Base-by-base conservation (phyloP, 2,329 filamentous ascomycete species). In the Fusarium sterilihyphosum region DNA sequence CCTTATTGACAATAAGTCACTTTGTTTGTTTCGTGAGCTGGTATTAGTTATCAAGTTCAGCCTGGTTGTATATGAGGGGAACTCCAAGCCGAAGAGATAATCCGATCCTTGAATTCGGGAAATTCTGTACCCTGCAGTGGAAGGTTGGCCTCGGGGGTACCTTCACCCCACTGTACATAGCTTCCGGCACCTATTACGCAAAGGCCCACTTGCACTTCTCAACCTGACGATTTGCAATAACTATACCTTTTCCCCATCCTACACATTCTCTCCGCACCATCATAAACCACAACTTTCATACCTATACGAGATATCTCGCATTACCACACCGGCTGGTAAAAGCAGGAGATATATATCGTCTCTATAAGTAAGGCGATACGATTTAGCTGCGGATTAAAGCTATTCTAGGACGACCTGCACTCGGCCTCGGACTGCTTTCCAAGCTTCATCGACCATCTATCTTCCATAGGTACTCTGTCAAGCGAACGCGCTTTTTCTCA, bases 391-490 rank as follows among this genome's bases (percentile, higher is more conserved):
- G 62, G 78, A 78, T 78, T 29, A 74, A 77, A 83, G 79, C 82
- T 83, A 75, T 80, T 80, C 63, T 58, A 77, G 79, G 82, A 78
- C 82, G 83, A 81, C 82, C 82, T 85, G 83, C 83, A 85, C 83
- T 77, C 81, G 81, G 80, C 80, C 80, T 80, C 68, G 80, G 75
- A 81, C 76, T 74, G 71, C 74, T 73, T 71, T 67, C 71, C 65
- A 73, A 77, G 77, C 75, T 79, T 76, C 49, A 70, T 78, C 70
- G 58, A 63, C 66, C 57, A 70, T 56, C 46, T 47, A 70, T 56
- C 49, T 56, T 66, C 61, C 65, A 75, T 37, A 69, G 29, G 49
- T 35, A n/a, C 49, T 61, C 46, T 61, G 44, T 52, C 64, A 46
- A 58, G 65, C 61, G 65, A 78, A 61, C 65, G 46, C 63, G 53